Evolutionary conservation across 495 filamentous ascomycete species (phyloP), one percentile per base, ranked within the genome.

Genomic region (Penicillium mononematosum): DNA sequence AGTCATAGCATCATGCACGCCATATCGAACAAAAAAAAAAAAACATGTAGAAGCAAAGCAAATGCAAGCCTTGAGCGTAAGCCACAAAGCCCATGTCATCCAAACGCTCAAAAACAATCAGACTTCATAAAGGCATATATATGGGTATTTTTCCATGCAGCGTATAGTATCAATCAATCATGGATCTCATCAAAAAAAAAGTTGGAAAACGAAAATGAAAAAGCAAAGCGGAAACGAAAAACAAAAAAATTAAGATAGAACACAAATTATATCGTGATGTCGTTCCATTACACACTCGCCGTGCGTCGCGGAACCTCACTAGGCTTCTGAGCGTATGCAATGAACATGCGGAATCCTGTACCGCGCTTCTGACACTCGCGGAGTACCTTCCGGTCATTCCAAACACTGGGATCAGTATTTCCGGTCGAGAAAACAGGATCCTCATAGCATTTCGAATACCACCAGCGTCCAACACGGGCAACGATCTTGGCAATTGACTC

Each of bases 381-480:
- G 31, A 98, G 75, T 36, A 98, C 68, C 36, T 80, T 78, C 55
- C 79, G 82, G 61, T 98, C 90, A 42, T 78, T 78, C 89, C 92
- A 97, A 67, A 98, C 90, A 67, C 88, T 92, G 36, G 70, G 61
- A 22, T 72, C 70, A 57, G 70, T 67, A 50, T 80, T 78, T 27
- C 78, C 81, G 25, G 45, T 76, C 2, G 79, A 73, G 24, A 81
- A 71, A 16, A 87, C 76, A 8, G 80, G 75, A 20, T 81, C 80
- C 75, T 98, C 94, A 69, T 98, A 98, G 77, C 91, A 96, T 49
- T 87, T 81, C 5, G 83, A 88, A 71, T 96, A 97, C 94, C 95
- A 98, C 91, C 92, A 98, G 39, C 95, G 79, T 16, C 94, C 95
- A 8, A 98, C 93, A 58, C 84, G 86, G 19, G 92, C 85, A 19